phyloP scores from a whole-genome alignment of 805 yeast genomes.

The Wickerhamomyces mucosus region DNA sequence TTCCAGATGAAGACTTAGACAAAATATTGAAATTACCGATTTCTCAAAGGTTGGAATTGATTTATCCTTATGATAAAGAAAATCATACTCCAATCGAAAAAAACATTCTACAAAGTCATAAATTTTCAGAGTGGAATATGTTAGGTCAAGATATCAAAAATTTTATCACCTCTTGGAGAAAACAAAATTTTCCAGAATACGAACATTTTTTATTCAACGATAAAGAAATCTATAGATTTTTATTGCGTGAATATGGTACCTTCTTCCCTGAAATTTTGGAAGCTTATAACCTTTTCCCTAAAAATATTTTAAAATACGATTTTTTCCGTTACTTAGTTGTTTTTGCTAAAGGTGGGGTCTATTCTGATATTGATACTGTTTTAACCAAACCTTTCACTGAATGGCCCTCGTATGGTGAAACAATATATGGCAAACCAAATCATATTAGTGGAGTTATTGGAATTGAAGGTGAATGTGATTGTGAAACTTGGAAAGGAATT shows the following conservation, averaged over 20 bases:
- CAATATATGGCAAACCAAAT: constrained; percentile 13
- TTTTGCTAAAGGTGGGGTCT: constrained; percentile 40
- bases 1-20: not conserved
- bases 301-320: constrained; percentile 2
- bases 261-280: constrained; percentile 1
- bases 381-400: constrained; percentile 42
- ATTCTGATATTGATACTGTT: constrained; percentile 51
- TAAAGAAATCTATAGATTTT: not conserved
- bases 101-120: not conserved
- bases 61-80: not conserved
- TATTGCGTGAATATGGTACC: not conserved
- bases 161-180: not conserved
- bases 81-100: not conserved
- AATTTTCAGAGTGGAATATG: not conserved
- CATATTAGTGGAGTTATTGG: constrained; percentile 45
- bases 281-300: constrained; percentile 1
- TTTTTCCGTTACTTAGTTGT: constrained; percentile 1
- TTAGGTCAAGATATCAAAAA: not conserved
- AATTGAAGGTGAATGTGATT: constrained; percentile 44
- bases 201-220: constrained; percentile 1
- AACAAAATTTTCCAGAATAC: not conserved
- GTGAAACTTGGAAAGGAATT: constrained; percentile 43
- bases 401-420: constrained; percentile 37
- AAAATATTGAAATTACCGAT: not conserved
- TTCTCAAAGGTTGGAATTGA: not conserved